Base-by-base conservation (phyloP, 202 grass and related monocot species). In the Panicum virgatum region DNA sequence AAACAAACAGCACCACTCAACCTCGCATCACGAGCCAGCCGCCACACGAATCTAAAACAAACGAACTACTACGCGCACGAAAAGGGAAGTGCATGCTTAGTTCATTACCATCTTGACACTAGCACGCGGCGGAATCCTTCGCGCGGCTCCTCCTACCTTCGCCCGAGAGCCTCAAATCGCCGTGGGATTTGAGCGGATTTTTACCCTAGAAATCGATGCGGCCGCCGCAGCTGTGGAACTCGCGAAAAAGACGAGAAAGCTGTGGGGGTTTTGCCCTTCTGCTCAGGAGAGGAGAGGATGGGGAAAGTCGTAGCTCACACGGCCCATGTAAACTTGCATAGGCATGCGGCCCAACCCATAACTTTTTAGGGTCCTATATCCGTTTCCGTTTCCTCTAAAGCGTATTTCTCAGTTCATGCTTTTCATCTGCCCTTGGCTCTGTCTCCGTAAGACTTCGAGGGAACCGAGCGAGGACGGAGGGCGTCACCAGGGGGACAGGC, bases 201-300 rank as follows among this genome's bases (percentile, higher is more conserved):
- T 58, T 63, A 29, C 77, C 69, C 84, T 75, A 68, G 27, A 46
- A 58, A 58, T 83, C 58, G 48, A 73, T 36, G n/a, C 80, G 2
- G 75, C 86, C 74, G 80, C 80, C 80, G 75, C 80, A 83, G 66
- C 66, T 88, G 45, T 19, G 19, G 13, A 82, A 34, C 62, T 34
- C 32, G 5, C 19, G 46, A 9, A 29, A 26, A 23, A 59, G 15
- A 39, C 25, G 5, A 29, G 23, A 40, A 60, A n/a, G n/a, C n/a
- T n/a, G n/a, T n/a, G n/a, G n/a, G n/a, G n/a, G n/a, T n/a, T n/a
- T n/a, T n/a, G n/a, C n/a, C n/a, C n/a, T n/a, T n/a, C n/a, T n/a
- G n/a, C n/a, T n/a, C n/a, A n/a, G n/a, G n/a, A n/a, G 1, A 14
- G 18, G 3, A 12, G n/a, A n/a, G 67, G 42, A 25, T 2, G 42